Conservation (phyloP, 306 rosid genomes). For the Trifolium pratense region DNA sequence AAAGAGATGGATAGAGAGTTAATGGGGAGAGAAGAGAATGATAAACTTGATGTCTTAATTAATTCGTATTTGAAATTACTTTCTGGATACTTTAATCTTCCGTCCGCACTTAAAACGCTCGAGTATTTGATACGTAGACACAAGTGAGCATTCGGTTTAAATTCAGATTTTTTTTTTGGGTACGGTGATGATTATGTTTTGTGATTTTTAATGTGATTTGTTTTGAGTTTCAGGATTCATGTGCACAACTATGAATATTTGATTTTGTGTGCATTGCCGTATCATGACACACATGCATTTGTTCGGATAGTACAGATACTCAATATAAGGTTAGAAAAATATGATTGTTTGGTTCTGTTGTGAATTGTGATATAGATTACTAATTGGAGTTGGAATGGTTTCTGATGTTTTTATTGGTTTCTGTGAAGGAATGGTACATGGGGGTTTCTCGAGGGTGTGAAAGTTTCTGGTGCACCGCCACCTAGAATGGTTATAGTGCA, state of each 20-base stretch:
- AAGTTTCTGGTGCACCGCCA: slow-evolving; percentile 80
- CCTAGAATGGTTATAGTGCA: slow-evolving; percentile 87
- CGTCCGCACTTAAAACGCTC: slow-evolving; percentile 71
- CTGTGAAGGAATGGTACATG: slow-evolving; percentile 71
- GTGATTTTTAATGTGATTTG: slow-evolving; percentile 27
- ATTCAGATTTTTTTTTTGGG: not conserved
- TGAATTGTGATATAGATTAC: slow-evolving; percentile 5
- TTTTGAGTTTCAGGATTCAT: slow-evolving; percentile 66
- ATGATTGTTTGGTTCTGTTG: slow-evolving; percentile 26
- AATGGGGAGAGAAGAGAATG: slow-evolving; percentile 69
- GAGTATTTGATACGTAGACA: slow-evolving; percentile 88
- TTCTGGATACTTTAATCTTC: slow-evolving; percentile 64
- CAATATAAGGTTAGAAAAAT: slow-evolving; percentile 63
- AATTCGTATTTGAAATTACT: slow-evolving; percentile 67
- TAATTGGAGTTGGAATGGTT: slow-evolving; percentile 16
- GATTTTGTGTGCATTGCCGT: slow-evolving; percentile 78
- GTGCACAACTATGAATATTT: slow-evolving; percentile 73
- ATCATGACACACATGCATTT: slow-evolving; percentile 86
- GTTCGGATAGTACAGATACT: slow-evolving; percentile 77
- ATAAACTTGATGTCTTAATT: slow-evolving; percentile 59
- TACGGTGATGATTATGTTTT: not conserved
- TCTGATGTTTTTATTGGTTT: slow-evolving; percentile 40
- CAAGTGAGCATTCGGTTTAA: slow-evolving; percentile 58
- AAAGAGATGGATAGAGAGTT: slow-evolving; percentile 83
- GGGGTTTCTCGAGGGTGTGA: slow-evolving; percentile 84